Conservation (phyloP, 108 stramenopile species). For the Epipyxis sp. region DNA sequence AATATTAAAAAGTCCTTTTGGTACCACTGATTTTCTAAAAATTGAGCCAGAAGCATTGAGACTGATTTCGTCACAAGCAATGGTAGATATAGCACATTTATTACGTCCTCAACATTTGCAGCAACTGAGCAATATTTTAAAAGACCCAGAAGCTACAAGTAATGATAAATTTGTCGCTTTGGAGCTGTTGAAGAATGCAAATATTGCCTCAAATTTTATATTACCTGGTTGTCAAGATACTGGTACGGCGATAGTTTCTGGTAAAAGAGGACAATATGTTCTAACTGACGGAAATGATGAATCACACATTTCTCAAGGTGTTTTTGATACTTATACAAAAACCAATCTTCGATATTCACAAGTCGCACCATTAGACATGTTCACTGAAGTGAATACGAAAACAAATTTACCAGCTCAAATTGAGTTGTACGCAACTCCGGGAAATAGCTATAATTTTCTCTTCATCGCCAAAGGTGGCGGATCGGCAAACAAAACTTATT, state of each 20-base stretch:
- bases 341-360: constrained; percentile 83
- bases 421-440: constrained; percentile 73
- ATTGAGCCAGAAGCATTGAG: constrained; percentile 51
- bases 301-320: constrained; percentile 73
- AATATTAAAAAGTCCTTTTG: constrained; percentile 37
- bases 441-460: constrained; percentile 79
- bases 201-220: constrained; percentile 79
- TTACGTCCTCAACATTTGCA: constrained; percentile 80
- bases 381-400: constrained; percentile 83
- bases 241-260: constrained; percentile 89
- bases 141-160: constrained; percentile 84
- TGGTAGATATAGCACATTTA: constrained; percentile 83
- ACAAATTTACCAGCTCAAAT: constrained; percentile 90
- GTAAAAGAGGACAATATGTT: constrained; percentile 80
- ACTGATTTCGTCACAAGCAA: constrained; percentile 46
- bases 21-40: constrained; percentile 47
- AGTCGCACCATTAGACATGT: constrained; percentile 92
- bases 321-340: constrained; percentile 82
- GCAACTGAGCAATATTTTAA: constrained; percentile 83
- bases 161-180: constrained; percentile 89
- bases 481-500: constrained; percentile 90
- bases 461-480: constrained; percentile 97
- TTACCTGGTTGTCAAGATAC: constrained; percentile 94
- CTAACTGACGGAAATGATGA: constrained; percentile 92
- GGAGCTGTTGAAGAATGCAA: constrained; percentile 89